phyloP scores from a whole-genome alignment of 805 yeast species.

The Maudiozyma barnettii region DNA sequence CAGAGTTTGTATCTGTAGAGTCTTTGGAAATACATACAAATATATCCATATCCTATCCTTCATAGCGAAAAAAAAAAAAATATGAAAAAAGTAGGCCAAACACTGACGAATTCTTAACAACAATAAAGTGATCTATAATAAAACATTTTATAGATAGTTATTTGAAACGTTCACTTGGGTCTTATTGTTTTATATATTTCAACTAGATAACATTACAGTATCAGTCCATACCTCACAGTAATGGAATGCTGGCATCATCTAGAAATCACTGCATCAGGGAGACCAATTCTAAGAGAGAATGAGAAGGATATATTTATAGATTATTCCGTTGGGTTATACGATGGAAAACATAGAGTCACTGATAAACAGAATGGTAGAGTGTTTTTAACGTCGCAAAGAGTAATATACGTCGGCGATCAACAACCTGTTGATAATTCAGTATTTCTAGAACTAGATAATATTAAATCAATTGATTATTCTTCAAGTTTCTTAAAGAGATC shows the following conservation, averaged over 20 bases:
- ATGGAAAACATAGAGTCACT: conserved; percentile 56
- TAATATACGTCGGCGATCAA: conserved; percentile 60
- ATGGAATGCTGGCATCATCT: conserved; percentile 31
- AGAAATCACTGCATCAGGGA: conserved; percentile 31
- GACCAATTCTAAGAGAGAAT: conserved; percentile 32
- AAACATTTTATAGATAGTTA: too few species aligned
- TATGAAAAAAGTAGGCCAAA: too few species aligned
- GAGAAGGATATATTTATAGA: conserved; percentile 49
- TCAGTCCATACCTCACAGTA: background rate
- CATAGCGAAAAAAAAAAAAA: too few species aligned
- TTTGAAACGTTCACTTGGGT: too few species aligned
- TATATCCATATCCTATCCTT: too few species aligned
- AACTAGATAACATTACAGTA: background rate
- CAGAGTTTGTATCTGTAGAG: too few species aligned
- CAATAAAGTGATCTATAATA: too few species aligned
- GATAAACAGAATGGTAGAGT: conserved; percentile 66
- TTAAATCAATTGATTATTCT: conserved; percentile 33
- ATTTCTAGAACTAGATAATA: conserved; percentile 36
- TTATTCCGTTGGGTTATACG: conserved; percentile 63
- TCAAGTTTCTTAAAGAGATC: conserved; percentile 64
- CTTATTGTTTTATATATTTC: too few species aligned
- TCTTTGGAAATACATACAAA: too few species aligned
- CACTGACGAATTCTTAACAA: too few species aligned
- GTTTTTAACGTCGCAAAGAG: conserved; percentile 63
- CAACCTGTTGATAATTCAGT: conserved; percentile 36